These are phyloP conservation scores for Suillus lakei DNA, from an alignment of 768 basidiomycete species.

Conservation along the genomic window DNA sequence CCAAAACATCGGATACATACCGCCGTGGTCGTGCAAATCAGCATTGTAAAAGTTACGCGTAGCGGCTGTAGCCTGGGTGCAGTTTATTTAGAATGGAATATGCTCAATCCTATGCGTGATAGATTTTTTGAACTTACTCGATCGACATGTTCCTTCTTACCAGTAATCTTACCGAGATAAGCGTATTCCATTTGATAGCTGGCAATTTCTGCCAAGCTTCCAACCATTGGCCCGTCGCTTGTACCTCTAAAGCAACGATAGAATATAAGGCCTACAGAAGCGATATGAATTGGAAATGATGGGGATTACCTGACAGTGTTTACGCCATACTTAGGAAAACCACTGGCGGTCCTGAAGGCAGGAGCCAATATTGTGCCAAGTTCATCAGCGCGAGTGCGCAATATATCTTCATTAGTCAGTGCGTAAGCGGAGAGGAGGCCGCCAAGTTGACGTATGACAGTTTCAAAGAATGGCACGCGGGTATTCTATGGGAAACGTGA, in stretches of 20 bases:
- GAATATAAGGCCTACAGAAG: slow-evolving; percentile 3
- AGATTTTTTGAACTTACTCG: slow-evolving; percentile 43
- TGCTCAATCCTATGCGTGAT: not conserved
- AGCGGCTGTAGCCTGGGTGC: slow-evolving; percentile 49
- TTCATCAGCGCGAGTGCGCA: slow-evolving; percentile 76
- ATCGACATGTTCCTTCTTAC: slow-evolving; percentile 64
- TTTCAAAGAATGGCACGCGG: slow-evolving; percentile 74
- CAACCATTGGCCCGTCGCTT: slow-evolving; percentile 37
- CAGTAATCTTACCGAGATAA: slow-evolving; percentile 80
- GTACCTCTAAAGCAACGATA: slow-evolving; percentile 8
- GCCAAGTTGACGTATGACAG: slow-evolving; percentile 88
- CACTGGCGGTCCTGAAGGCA: slow-evolving; percentile 70
- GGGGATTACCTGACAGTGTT: slow-evolving; percentile 58
- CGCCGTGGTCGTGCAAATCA: slow-evolving; percentile 51
- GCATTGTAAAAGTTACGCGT: slow-evolving; percentile 52
- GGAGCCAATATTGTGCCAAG: slow-evolving; percentile 75
- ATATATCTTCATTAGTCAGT: slow-evolving; percentile 62
- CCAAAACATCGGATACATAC: slow-evolving; percentile 71
- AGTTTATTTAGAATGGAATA: not conserved
- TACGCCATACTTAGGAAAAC: slow-evolving; percentile 73
- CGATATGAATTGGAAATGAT: slow-evolving; percentile 17
- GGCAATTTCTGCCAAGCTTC: slow-evolving; percentile 77
- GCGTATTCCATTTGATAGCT: slow-evolving; percentile 85
- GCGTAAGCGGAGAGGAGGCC: slow-evolving; percentile 87
- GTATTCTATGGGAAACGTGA: slow-evolving; percentile 26